Evolutionary conservation across 768 basidiomycete genomes (phyloP).

Genomic region (Polyporus arcularius): DNA sequence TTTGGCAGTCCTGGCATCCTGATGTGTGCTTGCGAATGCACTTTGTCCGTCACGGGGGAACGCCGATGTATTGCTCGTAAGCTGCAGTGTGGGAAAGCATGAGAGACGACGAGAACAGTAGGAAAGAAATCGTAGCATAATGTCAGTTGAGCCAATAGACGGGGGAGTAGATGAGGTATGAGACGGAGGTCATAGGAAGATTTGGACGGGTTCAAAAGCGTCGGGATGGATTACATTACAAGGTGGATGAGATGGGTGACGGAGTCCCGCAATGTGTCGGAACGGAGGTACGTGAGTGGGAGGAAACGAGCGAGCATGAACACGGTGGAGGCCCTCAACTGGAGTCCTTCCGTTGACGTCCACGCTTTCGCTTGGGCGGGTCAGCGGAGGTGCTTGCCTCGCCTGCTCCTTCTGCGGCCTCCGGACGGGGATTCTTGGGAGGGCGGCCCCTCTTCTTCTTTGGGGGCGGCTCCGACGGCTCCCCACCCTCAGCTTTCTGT

Average conservation of each 20-base stretch:
- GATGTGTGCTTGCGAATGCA: slow-evolving; percentile 9
- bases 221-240: slow-evolving; percentile 19
- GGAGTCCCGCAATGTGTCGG: not conserved
- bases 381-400: slow-evolving; percentile 22
- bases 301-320: not conserved
- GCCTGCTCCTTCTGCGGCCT: slow-evolving; percentile 41
- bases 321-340: slow-evolving; percentile 37
- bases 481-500: slow-evolving; percentile 31
- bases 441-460: slow-evolving; percentile 67
- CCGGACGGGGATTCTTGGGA: slow-evolving; percentile 50
- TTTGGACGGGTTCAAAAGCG: slow-evolving; percentile 13
- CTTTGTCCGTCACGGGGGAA: slow-evolving; percentile 18
- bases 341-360: slow-evolving; percentile 71
- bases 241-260: not conserved
- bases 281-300: not conserved
- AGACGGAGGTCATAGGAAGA: slow-evolving; percentile 12
- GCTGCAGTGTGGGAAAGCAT: slow-evolving; percentile 23
- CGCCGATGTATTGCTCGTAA: slow-evolving; percentile 23
- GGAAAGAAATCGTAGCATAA: slow-evolving; percentile 7
- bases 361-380: slow-evolving; percentile 66
- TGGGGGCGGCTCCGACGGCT: slow-evolving; percentile 22
- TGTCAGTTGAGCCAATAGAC: not conserved
- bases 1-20: not conserved
- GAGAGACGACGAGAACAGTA: slow-evolving; percentile 10
- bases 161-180: not conserved